Conservation (phyloP, 1,284 basidiomycete species). For the Pseudozyma sp. region DNA sequence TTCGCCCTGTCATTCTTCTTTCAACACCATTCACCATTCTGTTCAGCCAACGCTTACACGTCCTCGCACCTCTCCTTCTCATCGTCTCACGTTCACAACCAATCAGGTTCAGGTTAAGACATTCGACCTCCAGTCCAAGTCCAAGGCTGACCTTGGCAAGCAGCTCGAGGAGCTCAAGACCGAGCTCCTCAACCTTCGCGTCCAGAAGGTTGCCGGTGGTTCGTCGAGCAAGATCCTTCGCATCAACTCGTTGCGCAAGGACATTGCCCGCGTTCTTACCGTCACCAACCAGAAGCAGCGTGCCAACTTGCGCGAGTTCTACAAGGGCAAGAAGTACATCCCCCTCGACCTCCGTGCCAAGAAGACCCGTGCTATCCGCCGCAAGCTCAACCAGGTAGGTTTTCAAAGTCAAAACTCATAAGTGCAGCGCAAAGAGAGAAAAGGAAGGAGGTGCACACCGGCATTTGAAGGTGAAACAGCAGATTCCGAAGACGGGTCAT, state of each 20-base stretch:
- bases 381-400: slow-evolving; percentile 86
- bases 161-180: slow-evolving; percentile 94
- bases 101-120: slow-evolving; percentile 80
- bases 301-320: slow-evolving; percentile 95
- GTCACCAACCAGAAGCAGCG: slow-evolving; percentile 99
- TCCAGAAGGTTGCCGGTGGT: slow-evolving; percentile 98
- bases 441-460: neutral
- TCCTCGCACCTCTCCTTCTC: neutral
- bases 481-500: too few species aligned
- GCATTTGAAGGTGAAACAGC: too few species aligned
- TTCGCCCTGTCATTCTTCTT: slow-evolving; percentile 2
- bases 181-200: slow-evolving; percentile 89
- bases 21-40: neutral
- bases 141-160: slow-evolving; percentile 95
- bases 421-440: neutral
- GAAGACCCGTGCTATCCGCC: slow-evolving; percentile 98
- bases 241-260: slow-evolving; percentile 97
- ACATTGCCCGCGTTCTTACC: slow-evolving; percentile 96
- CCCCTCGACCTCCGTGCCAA: slow-evolving; percentile 98
- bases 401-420: neutral
- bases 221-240: slow-evolving; percentile 85
- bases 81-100: neutral
- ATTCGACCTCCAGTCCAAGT: slow-evolving; percentile 98
- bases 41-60: slow-evolving; percentile 4
- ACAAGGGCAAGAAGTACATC: slow-evolving; percentile 96